Percentiles rank a stretch among this genome's conserved stretches.
Evolutionary conservation across 148 eudicot genomes (phyloP).

Genomic region (Spergularia bocconei): DNA sequence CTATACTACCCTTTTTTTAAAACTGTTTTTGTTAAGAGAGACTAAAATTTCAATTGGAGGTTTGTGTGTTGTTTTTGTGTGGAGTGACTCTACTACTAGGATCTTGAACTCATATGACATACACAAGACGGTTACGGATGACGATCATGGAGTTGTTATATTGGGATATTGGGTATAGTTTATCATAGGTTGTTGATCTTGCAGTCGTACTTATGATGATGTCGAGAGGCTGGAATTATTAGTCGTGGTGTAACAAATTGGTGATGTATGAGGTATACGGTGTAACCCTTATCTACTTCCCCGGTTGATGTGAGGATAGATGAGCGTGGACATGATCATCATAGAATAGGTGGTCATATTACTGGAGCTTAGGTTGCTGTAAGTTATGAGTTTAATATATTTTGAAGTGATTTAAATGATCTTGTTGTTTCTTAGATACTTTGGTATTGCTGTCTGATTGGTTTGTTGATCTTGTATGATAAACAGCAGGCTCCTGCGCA

Average conservation of each 20-base stretch:
- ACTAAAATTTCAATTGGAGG: not conserved
- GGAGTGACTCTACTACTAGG: not conserved
- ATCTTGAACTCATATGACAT: not conserved
- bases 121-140: too few relatives aligned
- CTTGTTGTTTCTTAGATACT: not conserved
- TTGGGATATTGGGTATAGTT: not conserved
- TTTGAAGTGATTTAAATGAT: not conserved
- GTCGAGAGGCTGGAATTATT: too few relatives aligned
- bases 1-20: too few relatives aligned
- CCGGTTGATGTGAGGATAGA: not conserved
- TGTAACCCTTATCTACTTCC: not conserved
- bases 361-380: not conserved
- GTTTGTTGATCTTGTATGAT: conserved; percentile 4
- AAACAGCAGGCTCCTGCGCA: conserved; percentile 31
- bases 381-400: not conserved
- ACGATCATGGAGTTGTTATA: too few relatives aligned
- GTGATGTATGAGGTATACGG: not conserved
- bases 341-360: not conserved
- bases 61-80: not conserved
- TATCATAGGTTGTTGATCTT: not conserved
- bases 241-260: too few relatives aligned
- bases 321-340: not conserved
- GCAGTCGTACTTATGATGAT: not conserved
- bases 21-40: too few relatives aligned
- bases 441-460: conserved; percentile 20